Base-by-base conservation (phyloP, 139 green algal genomes). In the Auxenochlorella pyrenoidosa region DNA sequence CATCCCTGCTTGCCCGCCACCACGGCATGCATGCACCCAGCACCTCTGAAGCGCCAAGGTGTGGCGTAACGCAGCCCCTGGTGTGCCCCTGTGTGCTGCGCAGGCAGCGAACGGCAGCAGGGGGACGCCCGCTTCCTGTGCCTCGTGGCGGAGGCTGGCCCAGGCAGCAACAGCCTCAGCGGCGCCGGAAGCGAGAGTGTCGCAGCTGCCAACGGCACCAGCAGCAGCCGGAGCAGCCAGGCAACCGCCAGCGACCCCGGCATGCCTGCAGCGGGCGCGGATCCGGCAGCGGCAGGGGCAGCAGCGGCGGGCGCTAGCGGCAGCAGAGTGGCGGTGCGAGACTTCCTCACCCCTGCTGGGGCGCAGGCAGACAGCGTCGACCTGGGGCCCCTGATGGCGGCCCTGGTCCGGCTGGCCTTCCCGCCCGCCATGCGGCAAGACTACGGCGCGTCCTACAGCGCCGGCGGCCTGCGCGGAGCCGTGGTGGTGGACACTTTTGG, bases 401-500 rank as follows among this genome's bases (percentile, higher is more conserved):
- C 28, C 5, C 18, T 86, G 19, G 54, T 79, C 5, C 16, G 12
- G 21, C 5, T 18, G 15, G 8, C 84, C 15, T 86, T 89, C 36
- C 85, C 85, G 15, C 44, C 59, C 12, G 0, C 15, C 44, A 89
- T 90, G 86, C 72, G 71, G 34, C 70, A 82, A n/a, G 75, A 83
- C 82, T 90, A 83, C 38, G 65, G 13, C 24, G 66, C 44, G 24
- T 47, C 63, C 12, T 84, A 90, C 38, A 83, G 41, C 75, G 41
- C 70, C 19, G 60, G 28, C 65, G 76, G 73, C 44, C 83, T 86
- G 75, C 54, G 34, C 75, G 90, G 83, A 8, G 75, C 78, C 18
- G 83, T 88, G 43, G 88, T 83, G 8, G 24, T 88, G 13, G 90
- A 88, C 59, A 88, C 83, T 0, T 5, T 87, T n/a, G 41, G 72